A percentile compares a stretch with the other conserved stretches of the same genome.
Evolutionary conservation across 345 rosid genomes (phyloP).

Genomic region (Jatropha curcas): DNA sequence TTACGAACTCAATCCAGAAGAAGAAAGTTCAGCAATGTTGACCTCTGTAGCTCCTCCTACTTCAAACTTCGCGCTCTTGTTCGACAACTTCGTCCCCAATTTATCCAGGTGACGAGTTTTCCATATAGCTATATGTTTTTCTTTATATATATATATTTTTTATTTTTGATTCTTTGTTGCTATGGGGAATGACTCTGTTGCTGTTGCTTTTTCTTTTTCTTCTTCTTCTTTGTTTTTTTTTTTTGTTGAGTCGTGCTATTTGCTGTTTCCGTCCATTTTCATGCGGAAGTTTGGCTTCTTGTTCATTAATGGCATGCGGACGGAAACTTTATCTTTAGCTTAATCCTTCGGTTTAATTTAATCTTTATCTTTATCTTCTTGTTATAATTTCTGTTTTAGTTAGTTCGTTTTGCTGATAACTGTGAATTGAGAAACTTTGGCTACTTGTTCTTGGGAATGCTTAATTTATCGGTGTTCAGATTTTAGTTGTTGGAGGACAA

Average conservation of each 20-base stretch:
- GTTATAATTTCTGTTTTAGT: not conserved
- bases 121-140: not conserved
- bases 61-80: slow-evolving; percentile 27
- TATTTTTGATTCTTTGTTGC: not conserved
- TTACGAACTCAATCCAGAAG: not conserved
- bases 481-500: no score
- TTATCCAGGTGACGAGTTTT: slow-evolving; percentile 18
- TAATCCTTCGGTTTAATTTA: no score
- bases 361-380: not conserved
- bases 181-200: not conserved
- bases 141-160: not conserved
- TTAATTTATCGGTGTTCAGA: not conserved
- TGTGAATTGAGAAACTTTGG: not conserved
- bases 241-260: no score
- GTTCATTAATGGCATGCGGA: no score
- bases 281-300: no score
- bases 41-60: slow-evolving; percentile 18
- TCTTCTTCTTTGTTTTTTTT: no score
- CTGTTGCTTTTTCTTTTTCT: no score
- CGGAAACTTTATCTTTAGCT: no score
- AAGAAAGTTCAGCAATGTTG: not conserved
- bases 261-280: no score
- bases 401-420: no score
- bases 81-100: slow-evolving; percentile 30
- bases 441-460: not conserved